A percentile compares a stretch with the other conserved stretches of the same genome.
Conservation (phyloP, 805 yeast species). For the Tetrapisispora phaffii region DNA sequence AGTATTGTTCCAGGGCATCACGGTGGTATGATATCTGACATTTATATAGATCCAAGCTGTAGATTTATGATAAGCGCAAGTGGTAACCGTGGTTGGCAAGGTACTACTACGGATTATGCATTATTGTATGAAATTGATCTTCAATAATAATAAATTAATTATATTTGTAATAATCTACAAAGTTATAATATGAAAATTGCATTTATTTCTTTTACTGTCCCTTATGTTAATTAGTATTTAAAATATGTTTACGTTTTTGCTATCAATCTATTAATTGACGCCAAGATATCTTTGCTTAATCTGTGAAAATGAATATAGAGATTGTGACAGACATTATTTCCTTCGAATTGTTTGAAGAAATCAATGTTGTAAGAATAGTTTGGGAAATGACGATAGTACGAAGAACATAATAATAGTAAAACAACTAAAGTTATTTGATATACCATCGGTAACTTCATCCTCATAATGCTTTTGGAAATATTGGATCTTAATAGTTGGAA, state of each 20-base stretch:
- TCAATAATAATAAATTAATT: constrained; percentile 9
- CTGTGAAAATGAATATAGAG: too few species aligned
- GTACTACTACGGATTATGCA: constrained; percentile 67
- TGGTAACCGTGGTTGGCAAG: constrained; percentile 95
- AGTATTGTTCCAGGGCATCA: constrained; percentile 92
- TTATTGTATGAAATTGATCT: constrained; percentile 70
- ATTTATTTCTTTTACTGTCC: too few species aligned
- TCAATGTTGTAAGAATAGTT: not conserved
- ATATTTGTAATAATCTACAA: too few species aligned
- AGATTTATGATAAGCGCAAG: constrained; percentile 79
- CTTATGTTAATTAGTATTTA: too few species aligned
- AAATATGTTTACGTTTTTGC: too few species aligned
- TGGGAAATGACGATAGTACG: not conserved
- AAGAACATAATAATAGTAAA: not conserved
- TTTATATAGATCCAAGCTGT: constrained; percentile 78
- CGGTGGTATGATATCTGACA: constrained; percentile 75
- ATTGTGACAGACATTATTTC: too few species aligned
- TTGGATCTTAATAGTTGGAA: not conserved
- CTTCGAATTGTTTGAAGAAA: too few species aligned
- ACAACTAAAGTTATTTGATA: not conserved
- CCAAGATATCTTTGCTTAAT: too few species aligned
- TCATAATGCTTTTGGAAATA: not conserved
- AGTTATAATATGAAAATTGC: not conserved
- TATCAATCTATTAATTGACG: not conserved
- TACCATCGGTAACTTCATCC: not conserved